Evolutionary conservation across 2,329 filamentous ascomycete genomes (phyloP), one percentile per base, ranked within the genome.

Genomic region (Zasmidium cellare): DNA sequence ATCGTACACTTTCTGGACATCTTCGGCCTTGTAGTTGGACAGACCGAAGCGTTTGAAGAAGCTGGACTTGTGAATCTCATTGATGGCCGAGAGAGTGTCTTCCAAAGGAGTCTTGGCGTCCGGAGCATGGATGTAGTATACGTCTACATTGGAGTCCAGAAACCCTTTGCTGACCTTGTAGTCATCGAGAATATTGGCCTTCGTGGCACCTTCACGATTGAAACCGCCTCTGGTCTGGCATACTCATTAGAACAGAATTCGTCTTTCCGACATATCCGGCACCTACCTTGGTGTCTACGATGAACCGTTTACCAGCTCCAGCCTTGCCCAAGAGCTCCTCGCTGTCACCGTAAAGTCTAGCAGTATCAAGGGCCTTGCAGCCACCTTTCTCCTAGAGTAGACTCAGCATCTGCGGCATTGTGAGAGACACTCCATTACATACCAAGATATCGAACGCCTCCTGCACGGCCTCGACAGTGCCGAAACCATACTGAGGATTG

Each of bases 201-300:
- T 75, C 19, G 62, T 70, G 16, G 68, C 67, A 25, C 65, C 61
- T 2, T 70, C 65, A 19, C 47, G 52, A 2, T 53, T 57, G 59
- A 76, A 76, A 20, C 78, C 78, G 14, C 72, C 73, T 9, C 65
- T 59, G 38, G 75, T 68, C 61, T 28, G 25, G 25, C 11, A 6
- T 11, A 11, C 11, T 28, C 11, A 11, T 28, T 11, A 28, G 25
- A 28, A 28, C 11, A 11, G 5, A 5, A 11, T 28, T 28, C 6
- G 25, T 28, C 25, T 28, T 28, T 6, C 25, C 11, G 25, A 28
- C 5, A 28, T 28, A 28, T 28, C n/a, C n/a, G n/a, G 25, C 25
- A 11, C 25, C 25, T 28, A 28, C 25, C 25, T 82, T 81, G 48
- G 78, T 80, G 67, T 80, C 77, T 62, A 82, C 73, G 41, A 62